These are phyloP conservation scores for Gardenia jasminoides DNA, from an alignment of 257 asterid species.

Conservation along the genomic window DNA sequence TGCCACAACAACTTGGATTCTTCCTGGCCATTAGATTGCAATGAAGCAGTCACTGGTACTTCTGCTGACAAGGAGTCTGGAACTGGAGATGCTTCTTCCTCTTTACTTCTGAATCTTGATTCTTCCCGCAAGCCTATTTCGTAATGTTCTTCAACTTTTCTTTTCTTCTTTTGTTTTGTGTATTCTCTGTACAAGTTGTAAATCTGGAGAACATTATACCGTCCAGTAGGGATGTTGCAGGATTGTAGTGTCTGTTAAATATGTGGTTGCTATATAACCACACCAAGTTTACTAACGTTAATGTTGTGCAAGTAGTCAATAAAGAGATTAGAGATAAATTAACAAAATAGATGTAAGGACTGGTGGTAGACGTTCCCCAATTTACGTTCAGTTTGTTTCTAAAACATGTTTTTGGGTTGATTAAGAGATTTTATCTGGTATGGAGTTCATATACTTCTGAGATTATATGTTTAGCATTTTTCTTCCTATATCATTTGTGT, in stretches of 20 bases:
- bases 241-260: neutral
- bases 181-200: neutral
- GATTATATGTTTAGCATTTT: neutral
- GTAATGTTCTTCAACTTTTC: conserved; percentile 40
- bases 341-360: neutral
- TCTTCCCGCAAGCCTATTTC: conserved; percentile 60
- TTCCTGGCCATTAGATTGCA: conserved; percentile 84
- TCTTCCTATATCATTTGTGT: neutral
- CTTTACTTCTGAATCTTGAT: conserved; percentile 74
- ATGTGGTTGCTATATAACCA: neutral
- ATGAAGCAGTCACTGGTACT: conserved; percentile 40
- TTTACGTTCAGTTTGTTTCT: neutral
- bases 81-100: conserved; percentile 39
- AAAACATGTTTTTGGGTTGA: neutral
- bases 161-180: conserved; percentile 3
- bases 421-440: neutral
- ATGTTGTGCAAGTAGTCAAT: neutral
- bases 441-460: neutral
- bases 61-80: conserved; percentile 59
- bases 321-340: neutral
- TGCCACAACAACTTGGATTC: conserved; percentile 54
- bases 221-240: neutral
- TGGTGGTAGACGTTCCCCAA: neutral
- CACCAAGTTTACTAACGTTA: neutral
- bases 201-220: neutral